Base-by-base conservation (phyloP, 495 filamentous ascomycete species). In the Letharia lupina region DNA sequence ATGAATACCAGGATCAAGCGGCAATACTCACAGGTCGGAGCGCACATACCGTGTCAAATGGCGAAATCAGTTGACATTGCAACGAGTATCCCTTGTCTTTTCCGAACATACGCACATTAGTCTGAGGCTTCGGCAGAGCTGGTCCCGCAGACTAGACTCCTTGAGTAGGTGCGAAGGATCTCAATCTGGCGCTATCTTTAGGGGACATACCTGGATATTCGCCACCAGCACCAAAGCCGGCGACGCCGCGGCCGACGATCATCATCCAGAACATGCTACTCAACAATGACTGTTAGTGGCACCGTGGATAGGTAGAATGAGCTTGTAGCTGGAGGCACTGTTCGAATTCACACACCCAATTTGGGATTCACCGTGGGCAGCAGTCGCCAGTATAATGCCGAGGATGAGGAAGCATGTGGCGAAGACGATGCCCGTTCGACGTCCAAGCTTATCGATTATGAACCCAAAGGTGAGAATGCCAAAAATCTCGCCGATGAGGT, bases 181-280 rank as follows among this genome's bases (percentile, higher is more conserved):
- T n/a, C 3, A 9, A 33, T 42, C 23, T 45, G 18, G 33, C 5
- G 45, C 20, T 45, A 50, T 4, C 12, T 18, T 0, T 42, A 1
- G 20, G 20, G 3, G 18, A 31, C 13, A 7, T 45, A 61, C 60
- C 60, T 28, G 60, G 60, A 45, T 61, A 61, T 37, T 45, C 60
- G n/a, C 60, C 60, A 4, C 60, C 60, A 7, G 76, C 74, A 0
- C 81, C 81, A 65, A 84, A 80, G 5, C 81, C 81, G 40, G 75
- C 76, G 31, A 83, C 70, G 33, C 81, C 82, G n/a, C 81, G 75
- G 6, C 80, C 77, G 35, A 83, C 71, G 12, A 81, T 77, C 74
- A 84, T 77, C 78, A 83, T 60, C 58, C 58, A 60, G 35, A 60
- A 60, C 37, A 60, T 39, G 15, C 58, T 60, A n/a, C 20, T 60